Conservation (phyloP, 768 basidiomycete species). For the Lentinula guzmanii region DNA sequence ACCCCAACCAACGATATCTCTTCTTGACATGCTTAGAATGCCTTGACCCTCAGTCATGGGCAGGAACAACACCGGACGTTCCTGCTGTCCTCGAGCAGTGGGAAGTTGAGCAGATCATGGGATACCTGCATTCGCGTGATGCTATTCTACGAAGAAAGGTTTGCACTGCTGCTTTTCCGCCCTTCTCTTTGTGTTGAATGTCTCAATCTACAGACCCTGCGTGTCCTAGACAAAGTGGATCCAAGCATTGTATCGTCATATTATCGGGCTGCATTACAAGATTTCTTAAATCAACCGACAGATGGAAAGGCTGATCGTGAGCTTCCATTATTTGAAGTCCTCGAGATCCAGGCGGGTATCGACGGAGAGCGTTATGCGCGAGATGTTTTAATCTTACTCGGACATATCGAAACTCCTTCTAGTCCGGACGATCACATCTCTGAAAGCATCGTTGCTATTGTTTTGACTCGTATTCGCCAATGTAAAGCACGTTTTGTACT, state of each 20-base stretch:
- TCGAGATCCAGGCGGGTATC: conserved; percentile 35
- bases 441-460: conserved; percentile 50
- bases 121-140: conserved; percentile 57
- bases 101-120: conserved; percentile 73
- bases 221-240: conserved; percentile 55
- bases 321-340: conserved; percentile 47
- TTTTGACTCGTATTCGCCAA: conserved; percentile 43
- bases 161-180: conserved; percentile 9
- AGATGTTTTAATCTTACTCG: conserved; percentile 37
- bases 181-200: neutral
- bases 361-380: conserved; percentile 58
- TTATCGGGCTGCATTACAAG: conserved; percentile 37
- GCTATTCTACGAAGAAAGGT: conserved; percentile 54
- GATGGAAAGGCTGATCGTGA: conserved; percentile 33
- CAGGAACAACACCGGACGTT: conserved; percentile 48
- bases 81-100: conserved; percentile 56
- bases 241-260: conserved; percentile 49
- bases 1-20: conserved; percentile 57
- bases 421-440: conserved; percentile 34
- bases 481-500: conserved; percentile 27
- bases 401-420: conserved; percentile 27
- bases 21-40: conserved; percentile 62
- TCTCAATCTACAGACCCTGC: conserved; percentile 47
- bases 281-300: conserved; percentile 25
- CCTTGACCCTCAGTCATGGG: conserved; percentile 59